Evolutionary conservation across 768 basidiomycete genomes (phyloP).

Genomic region (Pleurotus pulmonarius): DNA sequence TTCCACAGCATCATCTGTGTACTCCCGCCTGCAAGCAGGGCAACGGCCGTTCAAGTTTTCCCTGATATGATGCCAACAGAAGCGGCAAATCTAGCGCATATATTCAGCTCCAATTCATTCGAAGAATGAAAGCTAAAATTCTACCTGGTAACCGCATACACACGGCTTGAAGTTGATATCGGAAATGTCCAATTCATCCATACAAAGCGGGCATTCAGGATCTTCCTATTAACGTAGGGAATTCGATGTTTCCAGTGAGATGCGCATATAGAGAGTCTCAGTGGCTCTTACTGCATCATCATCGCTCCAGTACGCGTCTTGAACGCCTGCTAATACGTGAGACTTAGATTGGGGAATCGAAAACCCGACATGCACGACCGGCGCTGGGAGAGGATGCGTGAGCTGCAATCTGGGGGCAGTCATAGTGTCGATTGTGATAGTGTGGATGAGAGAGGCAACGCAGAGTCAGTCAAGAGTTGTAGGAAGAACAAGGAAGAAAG

Average conservation of each 20-base stretch:
- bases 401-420: constrained; percentile 52
- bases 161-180: constrained; percentile 99
- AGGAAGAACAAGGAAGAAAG: constrained; percentile 2
- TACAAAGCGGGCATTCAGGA: constrained; percentile 95
- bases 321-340: constrained; percentile 82
- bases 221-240: constrained; percentile 66
- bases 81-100: constrained; percentile 82
- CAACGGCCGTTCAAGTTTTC: constrained; percentile 94
- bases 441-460: background rate
- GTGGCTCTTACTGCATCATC: constrained; percentile 66
- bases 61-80: constrained; percentile 99
- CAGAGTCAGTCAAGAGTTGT: background rate
- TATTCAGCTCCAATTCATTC: constrained; percentile 8
- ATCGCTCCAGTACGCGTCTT: constrained; percentile 97
- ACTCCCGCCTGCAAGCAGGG: constrained; percentile 91
- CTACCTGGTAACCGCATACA: constrained; percentile 95
- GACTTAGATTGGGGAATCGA: constrained; percentile 78
- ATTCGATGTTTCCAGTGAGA: background rate
- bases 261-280: constrained; percentile 11
- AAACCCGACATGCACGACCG: constrained; percentile 68
- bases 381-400: constrained; percentile 67
- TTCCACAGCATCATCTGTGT: constrained; percentile 89
- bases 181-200: constrained; percentile 98
- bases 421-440: constrained; percentile 26
- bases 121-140: constrained; percentile 7